Conservation (phyloP, 495 filamentous ascomycete genomes). For the Penicillium ochrochloron region DNA sequence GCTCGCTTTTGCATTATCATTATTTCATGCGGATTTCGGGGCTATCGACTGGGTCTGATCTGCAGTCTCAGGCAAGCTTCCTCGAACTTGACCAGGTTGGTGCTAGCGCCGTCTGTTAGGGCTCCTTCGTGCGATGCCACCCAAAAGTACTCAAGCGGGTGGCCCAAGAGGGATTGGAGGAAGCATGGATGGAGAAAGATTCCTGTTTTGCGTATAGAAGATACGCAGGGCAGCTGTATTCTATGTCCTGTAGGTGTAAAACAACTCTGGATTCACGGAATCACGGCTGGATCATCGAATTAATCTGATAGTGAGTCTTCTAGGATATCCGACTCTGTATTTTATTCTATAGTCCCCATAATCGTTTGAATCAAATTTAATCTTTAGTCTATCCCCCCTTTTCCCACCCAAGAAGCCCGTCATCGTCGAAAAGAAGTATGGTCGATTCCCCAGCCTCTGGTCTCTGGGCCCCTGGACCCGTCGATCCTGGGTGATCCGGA, state of each 20-base stretch:
- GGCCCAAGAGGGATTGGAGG: background rate
- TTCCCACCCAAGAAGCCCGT: conserved; percentile 6
- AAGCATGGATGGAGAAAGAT: background rate
- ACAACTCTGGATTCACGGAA: background rate
- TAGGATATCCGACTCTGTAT: background rate
- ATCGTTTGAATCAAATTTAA: background rate
- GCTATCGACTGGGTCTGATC: conserved; percentile 26
- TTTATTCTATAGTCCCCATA: background rate
- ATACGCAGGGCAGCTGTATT: background rate
- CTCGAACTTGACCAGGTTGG: conserved; percentile 12
- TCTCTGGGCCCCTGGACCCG: conserved; percentile 17
- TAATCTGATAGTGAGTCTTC: background rate
- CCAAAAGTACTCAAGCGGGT: background rate
- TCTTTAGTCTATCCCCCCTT: background rate
- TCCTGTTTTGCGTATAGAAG: background rate
- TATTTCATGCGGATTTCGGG: conserved; percentile 14
- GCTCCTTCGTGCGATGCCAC: conserved; percentile 17
- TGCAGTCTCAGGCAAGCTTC: conserved; percentile 27
- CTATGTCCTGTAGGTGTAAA: background rate
- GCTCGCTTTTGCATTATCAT: background rate
- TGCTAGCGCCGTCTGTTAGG: conserved; percentile 18
- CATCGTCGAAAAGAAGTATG: conserved; percentile 9
- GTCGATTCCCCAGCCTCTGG: conserved; percentile 16
- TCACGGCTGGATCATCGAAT: background rate
- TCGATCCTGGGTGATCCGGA: conserved; percentile 20